Percentiles rank a stretch among this genome's conserved stretches.
Evolutionary conservation across 2,329 filamentous ascomycete species (phyloP).

Genomic region (Diaporthe humulicola): DNA sequence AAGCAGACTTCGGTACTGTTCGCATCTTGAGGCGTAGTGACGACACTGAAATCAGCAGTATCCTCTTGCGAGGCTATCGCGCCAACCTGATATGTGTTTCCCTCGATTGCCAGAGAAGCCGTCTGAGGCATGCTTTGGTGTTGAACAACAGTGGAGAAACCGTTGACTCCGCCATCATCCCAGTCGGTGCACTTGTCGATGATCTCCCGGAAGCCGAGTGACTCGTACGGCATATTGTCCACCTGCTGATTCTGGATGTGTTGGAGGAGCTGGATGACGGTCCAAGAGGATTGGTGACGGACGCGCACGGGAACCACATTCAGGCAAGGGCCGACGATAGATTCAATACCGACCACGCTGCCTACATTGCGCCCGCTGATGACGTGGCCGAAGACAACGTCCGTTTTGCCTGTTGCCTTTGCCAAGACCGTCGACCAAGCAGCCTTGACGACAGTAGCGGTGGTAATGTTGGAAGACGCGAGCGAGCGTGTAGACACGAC

Average conservation of each 20-base stretch:
- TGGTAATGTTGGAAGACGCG: slow-evolving; percentile 47
- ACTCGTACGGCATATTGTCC: slow-evolving; percentile 7
- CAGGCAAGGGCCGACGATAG: background rate
- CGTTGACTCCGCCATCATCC: background rate
- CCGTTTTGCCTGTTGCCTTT: slow-evolving; percentile 50
- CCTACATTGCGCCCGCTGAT: slow-evolving; percentile 54
- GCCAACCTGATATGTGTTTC: background rate
- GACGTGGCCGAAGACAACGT: slow-evolving; percentile 57
- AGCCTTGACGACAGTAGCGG: slow-evolving; percentile 59
- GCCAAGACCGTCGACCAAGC: slow-evolving; percentile 58
- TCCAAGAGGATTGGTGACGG: background rate
- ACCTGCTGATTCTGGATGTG: slow-evolving; percentile 15
- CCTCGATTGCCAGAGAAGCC: background rate
- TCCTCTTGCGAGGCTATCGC: slow-evolving; percentile 1
- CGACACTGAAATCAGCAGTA: slow-evolving; percentile 9
- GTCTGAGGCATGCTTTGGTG: slow-evolving; percentile 18
- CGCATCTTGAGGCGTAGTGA: slow-evolving; percentile 3
- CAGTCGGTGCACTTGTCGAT: slow-evolving; percentile 11
- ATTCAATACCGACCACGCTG: slow-evolving; percentile 45
- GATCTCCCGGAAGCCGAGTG: background rate
- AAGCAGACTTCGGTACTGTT: background rate
- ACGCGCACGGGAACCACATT: slow-evolving; percentile 8
- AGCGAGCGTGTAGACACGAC: slow-evolving; percentile 5
- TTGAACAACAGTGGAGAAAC: background rate
- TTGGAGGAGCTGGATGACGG: background rate